phyloP scores from a whole-genome alignment of 2,329 filamentous ascomycete genomes.

The Fusarium lyarnte region DNA sequence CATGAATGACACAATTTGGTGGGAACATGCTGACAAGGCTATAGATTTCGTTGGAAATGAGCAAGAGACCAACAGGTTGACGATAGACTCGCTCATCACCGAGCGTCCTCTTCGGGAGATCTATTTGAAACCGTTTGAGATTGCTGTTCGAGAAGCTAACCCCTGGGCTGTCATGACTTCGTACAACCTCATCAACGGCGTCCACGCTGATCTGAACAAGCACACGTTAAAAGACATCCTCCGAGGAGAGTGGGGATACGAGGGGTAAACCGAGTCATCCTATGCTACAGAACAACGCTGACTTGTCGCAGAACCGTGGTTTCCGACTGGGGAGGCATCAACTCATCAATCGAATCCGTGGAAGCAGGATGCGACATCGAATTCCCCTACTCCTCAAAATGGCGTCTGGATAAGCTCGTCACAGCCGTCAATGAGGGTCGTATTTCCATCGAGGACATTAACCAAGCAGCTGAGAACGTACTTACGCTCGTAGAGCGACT shows the following conservation, averaged over 20 bases:
- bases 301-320: constrained; percentile 58
- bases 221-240: constrained; percentile 66
- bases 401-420: constrained; percentile 67
- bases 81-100: constrained; percentile 70
- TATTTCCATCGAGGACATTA: constrained; percentile 60
- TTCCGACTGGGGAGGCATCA: constrained; percentile 68
- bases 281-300: not conserved
- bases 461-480: constrained; percentile 68
- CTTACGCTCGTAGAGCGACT: constrained; percentile 69
- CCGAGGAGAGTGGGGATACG: constrained; percentile 69
- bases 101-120: constrained; percentile 74
- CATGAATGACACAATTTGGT: fast-evolving
- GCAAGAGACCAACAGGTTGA: constrained; percentile 67
- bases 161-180: constrained; percentile 76
- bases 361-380: constrained; percentile 67
- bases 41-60: constrained; percentile 76
- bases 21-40: not conserved
- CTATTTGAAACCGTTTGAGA: constrained; percentile 80
- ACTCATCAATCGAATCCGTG: constrained; percentile 65
- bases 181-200: constrained; percentile 73
- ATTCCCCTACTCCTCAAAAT: constrained; percentile 65
- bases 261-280: constrained; percentile 55
- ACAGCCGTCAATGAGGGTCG: constrained; percentile 60
- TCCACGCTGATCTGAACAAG: constrained; percentile 64
- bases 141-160: constrained; percentile 73